A percentile compares a stretch with the other conserved stretches of the same genome.
Evolutionary conservation across 768 basidiomycete genomes (phyloP).

Genomic region (Lentinula guzmanii): DNA sequence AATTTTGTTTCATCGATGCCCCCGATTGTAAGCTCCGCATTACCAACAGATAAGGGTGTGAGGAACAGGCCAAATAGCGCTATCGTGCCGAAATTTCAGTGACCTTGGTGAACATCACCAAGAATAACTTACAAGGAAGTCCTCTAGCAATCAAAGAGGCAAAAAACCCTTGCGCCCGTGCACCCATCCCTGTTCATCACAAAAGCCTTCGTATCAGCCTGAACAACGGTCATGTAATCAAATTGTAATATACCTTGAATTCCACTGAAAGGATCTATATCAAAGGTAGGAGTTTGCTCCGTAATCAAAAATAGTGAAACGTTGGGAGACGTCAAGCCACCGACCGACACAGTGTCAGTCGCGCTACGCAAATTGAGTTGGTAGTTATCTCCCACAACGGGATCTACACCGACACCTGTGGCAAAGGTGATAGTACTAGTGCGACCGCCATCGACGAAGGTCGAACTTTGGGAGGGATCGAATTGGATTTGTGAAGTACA

Average conservation of each 20-base stretch:
- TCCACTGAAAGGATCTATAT: constrained; percentile 50
- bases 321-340: constrained; percentile 30
- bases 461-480: constrained; percentile 41
- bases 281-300: constrained; percentile 45
- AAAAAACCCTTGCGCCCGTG: constrained; percentile 46
- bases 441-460: constrained; percentile 39
- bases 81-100: constrained; percentile 12
- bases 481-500: constrained; percentile 40
- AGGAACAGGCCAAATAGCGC: constrained; percentile 48
- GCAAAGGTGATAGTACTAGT: constrained; percentile 43
- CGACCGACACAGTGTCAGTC: constrained; percentile 44
- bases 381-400: constrained; percentile 42
- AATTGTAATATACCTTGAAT: constrained; percentile 35
- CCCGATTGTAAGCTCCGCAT: constrained; percentile 49
- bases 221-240: neutral
- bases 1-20: constrained; percentile 49
- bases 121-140: constrained; percentile 35
- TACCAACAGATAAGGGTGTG: constrained; percentile 39
- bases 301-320: constrained; percentile 45
- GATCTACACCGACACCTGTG: constrained; percentile 52
- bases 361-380: constrained; percentile 38
- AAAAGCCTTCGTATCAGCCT: neutral
- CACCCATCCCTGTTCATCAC: constrained; percentile 36
- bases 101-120: neutral
- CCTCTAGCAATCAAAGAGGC: constrained; percentile 39